phyloP scores from a whole-genome alignment of 768 basidiomycete genomes.

The Leucosporidium creatinivorum region DNA sequence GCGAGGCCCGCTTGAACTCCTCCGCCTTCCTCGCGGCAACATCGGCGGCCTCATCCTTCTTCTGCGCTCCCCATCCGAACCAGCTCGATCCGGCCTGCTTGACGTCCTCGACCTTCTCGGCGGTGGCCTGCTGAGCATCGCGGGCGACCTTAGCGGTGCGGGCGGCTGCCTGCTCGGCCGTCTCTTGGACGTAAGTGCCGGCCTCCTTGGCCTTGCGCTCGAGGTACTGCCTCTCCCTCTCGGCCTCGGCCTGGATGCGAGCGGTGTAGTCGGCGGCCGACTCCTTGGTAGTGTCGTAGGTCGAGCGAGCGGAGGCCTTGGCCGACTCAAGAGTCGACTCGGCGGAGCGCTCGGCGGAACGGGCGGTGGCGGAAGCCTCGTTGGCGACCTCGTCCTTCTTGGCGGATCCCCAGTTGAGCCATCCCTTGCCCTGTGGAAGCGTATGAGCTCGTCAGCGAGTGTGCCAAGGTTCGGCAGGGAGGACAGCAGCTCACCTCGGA shows the following conservation, averaged over 20 bases:
- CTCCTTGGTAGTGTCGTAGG: neutral
- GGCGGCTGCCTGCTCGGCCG: neutral
- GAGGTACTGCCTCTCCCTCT: neutral
- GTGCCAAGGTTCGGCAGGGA: no score
- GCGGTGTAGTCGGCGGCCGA: neutral
- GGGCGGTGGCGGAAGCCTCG: neutral
- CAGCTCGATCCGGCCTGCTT: constrained; percentile 1
- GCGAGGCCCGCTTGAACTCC: neutral
- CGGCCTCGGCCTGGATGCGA: neutral
- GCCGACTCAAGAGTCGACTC: neutral
- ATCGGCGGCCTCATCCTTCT: neutral
- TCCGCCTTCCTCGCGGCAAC: neutral
- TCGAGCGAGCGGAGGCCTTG: neutral
- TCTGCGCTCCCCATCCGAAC: neutral
- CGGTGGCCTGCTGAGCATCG: neutral
- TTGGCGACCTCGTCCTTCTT: neutral
- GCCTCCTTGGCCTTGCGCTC: neutral
- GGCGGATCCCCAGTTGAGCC: neutral
- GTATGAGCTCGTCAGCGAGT: neutral
- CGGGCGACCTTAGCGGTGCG: neutral
- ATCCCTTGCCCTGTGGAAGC: neutral
- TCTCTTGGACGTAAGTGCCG: neutral
- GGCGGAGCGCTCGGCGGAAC: neutral
- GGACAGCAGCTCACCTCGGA: neutral
- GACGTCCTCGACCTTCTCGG: neutral